A percentile compares a stretch with the other conserved stretches of the same genome.
Conservation (phyloP, 2,329 filamentous ascomycete species). For the Fusarium mangiferae region DNA sequence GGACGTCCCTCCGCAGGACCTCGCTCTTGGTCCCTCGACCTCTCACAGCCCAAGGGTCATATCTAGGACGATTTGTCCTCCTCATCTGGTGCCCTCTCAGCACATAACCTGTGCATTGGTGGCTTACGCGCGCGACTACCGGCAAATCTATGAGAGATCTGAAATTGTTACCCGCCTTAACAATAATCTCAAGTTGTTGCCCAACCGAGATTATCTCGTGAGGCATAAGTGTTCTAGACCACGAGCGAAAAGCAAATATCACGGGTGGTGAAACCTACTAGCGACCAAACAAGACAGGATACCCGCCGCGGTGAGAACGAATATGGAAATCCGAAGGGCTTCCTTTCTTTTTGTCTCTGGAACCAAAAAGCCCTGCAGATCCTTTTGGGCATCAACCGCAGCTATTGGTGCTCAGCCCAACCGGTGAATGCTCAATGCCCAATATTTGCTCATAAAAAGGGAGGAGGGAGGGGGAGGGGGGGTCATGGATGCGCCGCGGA, state of each 20-base stretch:
- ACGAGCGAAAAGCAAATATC: conserved; percentile 18
- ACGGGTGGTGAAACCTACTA: conserved; percentile 26
- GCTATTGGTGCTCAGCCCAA: conserved; percentile 1
- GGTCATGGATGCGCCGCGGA: not conserved
- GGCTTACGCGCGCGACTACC: conserved; percentile 27
- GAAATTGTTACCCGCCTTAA: conserved; percentile 33
- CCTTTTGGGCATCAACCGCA: conserved; percentile 20
- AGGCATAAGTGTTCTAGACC: conserved; percentile 12
- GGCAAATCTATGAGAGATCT: conserved; percentile 4
- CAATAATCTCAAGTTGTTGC: conserved; percentile 18
- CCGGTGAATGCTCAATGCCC: conserved; percentile 14
- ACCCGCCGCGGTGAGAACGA: conserved; percentile 1
- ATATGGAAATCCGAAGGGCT: conserved; percentile 9
- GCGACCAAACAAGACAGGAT: not conserved
- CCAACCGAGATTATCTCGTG: conserved; percentile 5
- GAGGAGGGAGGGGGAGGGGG: not conserved
- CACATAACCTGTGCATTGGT: not conserved
- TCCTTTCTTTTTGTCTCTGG: conserved; percentile 7
- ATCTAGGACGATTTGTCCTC: not conserved
- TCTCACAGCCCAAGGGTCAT: not conserved
- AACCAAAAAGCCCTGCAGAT: conserved; percentile 20
- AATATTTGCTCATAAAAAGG: conserved; percentile 11
- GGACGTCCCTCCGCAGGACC: not conserved
- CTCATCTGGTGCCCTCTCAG: not conserved
- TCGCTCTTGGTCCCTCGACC: not conserved